A percentile compares a stretch with the other conserved stretches of the same genome.
These are phyloP conservation scores for Zelonia costaricensis DNA, from an alignment of 208 protist genomes.

Conservation along the genomic window DNA sequence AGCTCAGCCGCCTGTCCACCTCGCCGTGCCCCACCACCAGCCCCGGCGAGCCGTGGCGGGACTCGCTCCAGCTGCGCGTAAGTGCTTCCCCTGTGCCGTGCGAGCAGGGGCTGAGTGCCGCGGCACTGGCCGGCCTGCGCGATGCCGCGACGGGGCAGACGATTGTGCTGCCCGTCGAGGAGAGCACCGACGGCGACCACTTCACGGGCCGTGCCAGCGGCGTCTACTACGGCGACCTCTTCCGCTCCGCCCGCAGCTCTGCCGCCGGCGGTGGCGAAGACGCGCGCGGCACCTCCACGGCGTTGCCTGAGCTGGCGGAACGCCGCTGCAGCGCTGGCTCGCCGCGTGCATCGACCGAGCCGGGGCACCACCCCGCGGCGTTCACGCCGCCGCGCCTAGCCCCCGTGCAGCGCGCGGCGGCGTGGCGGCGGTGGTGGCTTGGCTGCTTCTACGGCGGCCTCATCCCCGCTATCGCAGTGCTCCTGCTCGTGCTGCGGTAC, in stretches of 20 bases:
- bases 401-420: background rate
- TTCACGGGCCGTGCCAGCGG: conserved; percentile 54
- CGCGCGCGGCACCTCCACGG: background rate
- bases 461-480: background rate
- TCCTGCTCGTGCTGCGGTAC: background rate
- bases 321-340: too few relatives aligned
- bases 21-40: conserved; percentile 3
- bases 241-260: conserved; percentile 18
- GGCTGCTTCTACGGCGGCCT: conserved; percentile 18
- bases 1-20: conserved; percentile 11
- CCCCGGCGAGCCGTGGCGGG: conserved; percentile 1
- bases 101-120: background rate
- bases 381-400: background rate
- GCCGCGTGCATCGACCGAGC: too few relatives aligned
- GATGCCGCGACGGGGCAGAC: background rate
- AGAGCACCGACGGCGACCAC: conserved; percentile 19
- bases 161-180: conserved; percentile 18
- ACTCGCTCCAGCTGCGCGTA: conserved; percentile 12
- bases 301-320: background rate
- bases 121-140: background rate
- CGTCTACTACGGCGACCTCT: conserved; percentile 51
- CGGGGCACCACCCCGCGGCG: too few relatives aligned
- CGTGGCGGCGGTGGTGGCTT: conserved; percentile 18
- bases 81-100: background rate
- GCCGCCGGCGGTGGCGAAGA: background rate